Evolutionary conservation across 352 stramenopile genomes (phyloP).

Genomic region (Phytophthora ohioensis): DNA sequence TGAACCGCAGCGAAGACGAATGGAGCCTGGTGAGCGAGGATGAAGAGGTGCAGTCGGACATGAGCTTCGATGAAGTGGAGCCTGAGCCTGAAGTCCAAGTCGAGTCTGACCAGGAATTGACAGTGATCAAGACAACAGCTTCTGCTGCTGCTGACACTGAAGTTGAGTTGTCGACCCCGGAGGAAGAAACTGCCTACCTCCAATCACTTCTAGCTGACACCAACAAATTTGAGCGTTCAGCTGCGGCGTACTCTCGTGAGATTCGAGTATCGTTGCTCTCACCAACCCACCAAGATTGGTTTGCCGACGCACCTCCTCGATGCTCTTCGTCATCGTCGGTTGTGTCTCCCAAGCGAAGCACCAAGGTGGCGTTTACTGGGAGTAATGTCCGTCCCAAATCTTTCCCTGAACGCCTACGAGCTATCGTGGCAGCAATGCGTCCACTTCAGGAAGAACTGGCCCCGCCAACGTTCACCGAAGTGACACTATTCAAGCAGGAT

Average conservation of each 20-base stretch:
- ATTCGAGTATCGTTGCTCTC: conserved; percentile 52
- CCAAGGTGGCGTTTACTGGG: conserved; percentile 44
- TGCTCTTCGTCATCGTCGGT: conserved; percentile 1
- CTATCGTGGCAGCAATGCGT: conserved; percentile 21
- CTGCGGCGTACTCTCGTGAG: conserved; percentile 28
- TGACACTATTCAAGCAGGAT: conserved; percentile 37
- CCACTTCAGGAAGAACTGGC: not conserved
- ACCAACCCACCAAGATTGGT: conserved; percentile 38
- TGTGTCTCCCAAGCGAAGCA: conserved; percentile 11
- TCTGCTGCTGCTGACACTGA: not conserved
- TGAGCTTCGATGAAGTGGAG: conserved; percentile 45
- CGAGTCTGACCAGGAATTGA: conserved; percentile 28
- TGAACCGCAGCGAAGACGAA: conserved; percentile 52
- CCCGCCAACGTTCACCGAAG: conserved; percentile 34
- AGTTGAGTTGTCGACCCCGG: not conserved
- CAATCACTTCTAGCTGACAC: conserved; percentile 41
- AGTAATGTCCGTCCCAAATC: conserved; percentile 4
- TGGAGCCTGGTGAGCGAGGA: conserved; percentile 67
- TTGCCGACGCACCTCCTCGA: conserved; percentile 7
- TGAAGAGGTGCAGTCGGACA: conserved; percentile 34
- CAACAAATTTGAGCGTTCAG: conserved; percentile 9
- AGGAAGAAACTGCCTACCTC: conserved; percentile 31
- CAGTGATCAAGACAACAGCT: not conserved
- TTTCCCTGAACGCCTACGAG: conserved; percentile 42
- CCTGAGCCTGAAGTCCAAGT: conserved; percentile 39